phyloP scores from a whole-genome alignment of 2,329 filamentous ascomycete species.

The Fusarium humuli region DNA sequence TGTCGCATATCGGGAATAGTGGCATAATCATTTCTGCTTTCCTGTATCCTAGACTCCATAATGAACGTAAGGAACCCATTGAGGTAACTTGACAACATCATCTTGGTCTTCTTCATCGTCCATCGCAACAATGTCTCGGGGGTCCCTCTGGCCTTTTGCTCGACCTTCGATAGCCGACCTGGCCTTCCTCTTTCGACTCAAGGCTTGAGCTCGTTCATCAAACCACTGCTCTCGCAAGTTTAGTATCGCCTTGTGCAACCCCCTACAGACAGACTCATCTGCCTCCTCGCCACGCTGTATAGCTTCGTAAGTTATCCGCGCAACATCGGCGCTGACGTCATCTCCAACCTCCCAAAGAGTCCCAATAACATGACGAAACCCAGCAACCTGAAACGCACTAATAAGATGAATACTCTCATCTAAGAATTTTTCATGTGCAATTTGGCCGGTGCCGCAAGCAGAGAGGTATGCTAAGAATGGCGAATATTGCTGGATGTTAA shows the following conservation, averaged over 20 bases:
- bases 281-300: background rate
- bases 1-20: rapidly evolving
- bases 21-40: too few relatives aligned
- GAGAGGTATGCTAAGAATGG: background rate
- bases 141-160: rapidly evolving
- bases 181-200: background rate
- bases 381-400: background rate
- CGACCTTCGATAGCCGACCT: background rate
- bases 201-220: background rate
- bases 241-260: background rate
- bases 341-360: background rate
- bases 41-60: background rate
- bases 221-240: background rate
- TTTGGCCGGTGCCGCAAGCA: background rate
- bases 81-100: background rate
- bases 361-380: background rate
- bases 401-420: background rate
- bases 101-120: background rate
- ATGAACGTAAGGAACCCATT: background rate
- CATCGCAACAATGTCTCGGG: background rate
- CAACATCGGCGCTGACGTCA: background rate
- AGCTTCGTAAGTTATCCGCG: background rate
- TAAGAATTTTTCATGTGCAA: background rate
- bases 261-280: background rate
- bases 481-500: background rate